Evolutionary conservation across 2,329 filamentous ascomycete species (phyloP).

Genomic region (Aspergillus sergii): DNA sequence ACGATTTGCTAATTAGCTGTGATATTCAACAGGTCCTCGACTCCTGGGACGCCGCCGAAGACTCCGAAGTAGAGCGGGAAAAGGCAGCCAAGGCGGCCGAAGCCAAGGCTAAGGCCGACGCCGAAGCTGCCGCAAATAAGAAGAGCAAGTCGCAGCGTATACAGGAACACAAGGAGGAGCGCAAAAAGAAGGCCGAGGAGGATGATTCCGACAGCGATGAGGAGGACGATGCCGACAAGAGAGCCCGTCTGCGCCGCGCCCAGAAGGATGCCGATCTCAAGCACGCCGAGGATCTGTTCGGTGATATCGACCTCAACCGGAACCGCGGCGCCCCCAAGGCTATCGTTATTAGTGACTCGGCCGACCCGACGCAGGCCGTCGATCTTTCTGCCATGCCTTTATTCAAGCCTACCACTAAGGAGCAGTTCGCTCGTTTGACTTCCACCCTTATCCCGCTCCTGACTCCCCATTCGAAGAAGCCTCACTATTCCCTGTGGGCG

Average conservation of each 20-base stretch:
- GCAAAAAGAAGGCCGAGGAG: conserved; percentile 59
- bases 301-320: conserved; percentile 70
- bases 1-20: neutral
- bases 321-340: conserved; percentile 65
- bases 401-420: conserved; percentile 87
- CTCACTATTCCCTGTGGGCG: conserved; percentile 86
- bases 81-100: conserved; percentile 87
- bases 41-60: conserved; percentile 94
- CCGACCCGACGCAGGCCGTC: conserved; percentile 75
- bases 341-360: conserved; percentile 66
- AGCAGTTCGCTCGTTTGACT: conserved; percentile 79
- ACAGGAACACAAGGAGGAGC: conserved; percentile 73
- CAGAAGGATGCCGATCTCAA: conserved; percentile 88
- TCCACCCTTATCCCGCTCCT: conserved; percentile 80
- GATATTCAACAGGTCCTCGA: conserved; percentile 73
- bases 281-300: conserved; percentile 91
- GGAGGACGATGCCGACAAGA: conserved; percentile 68
- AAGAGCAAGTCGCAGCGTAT: conserved; percentile 87
- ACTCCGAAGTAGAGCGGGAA: conserved; percentile 94
- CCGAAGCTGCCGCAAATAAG: conserved; percentile 84
- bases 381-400: conserved; percentile 79
- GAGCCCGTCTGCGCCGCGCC: conserved; percentile 72
- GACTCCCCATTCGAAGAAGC: conserved; percentile 75
- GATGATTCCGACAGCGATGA: conserved; percentile 61
- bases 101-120: conserved; percentile 85